Evolutionary conservation across 1,284 basidiomycete genomes (phyloP).

Genomic region (Fomitopsis pinicola): DNA sequence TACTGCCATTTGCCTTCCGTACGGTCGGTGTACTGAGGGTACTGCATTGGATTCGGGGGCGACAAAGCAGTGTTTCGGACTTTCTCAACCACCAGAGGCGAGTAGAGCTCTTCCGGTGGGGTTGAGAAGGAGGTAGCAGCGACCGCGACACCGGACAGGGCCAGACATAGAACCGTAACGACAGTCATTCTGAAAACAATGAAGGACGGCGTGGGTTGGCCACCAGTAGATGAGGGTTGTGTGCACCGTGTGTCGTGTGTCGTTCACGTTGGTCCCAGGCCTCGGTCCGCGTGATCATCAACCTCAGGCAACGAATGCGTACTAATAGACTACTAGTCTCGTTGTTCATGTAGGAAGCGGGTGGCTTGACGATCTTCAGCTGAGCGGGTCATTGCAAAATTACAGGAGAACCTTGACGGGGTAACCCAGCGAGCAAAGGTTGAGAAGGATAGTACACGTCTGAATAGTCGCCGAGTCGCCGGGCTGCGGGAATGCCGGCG

Average conservation of each 20-base stretch:
- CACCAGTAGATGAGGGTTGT: not conserved
- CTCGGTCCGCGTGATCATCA: not conserved
- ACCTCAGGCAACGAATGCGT: not conserved
- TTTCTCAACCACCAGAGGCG: conserved; percentile 50
- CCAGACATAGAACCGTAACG: not conserved
- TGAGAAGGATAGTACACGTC: too few relatives aligned
- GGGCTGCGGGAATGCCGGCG: not conserved
- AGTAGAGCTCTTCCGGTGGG: conserved; percentile 44
- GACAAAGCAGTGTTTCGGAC: conserved; percentile 47
- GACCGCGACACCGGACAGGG: not conserved
- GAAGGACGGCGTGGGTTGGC: not conserved
- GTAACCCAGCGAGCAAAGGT: too few relatives aligned
- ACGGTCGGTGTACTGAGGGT: conserved; percentile 55
- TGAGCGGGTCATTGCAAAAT: too few relatives aligned
- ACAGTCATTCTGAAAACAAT: not conserved
- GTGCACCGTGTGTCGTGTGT: not conserved
- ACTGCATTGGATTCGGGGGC: conserved; percentile 37
- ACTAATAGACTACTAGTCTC: not conserved
- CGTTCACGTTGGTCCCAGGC: not conserved
- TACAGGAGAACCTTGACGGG: too few relatives aligned
- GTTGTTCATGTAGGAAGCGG: too few relatives aligned
- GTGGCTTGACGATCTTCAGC: too few relatives aligned
- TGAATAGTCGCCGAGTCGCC: not conserved
- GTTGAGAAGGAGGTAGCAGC: conserved; percentile 4
- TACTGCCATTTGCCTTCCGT: conserved; percentile 45